phyloP scores from a whole-genome alignment of 75 land plant species.

The Adiantum capillusveneris region DNA sequence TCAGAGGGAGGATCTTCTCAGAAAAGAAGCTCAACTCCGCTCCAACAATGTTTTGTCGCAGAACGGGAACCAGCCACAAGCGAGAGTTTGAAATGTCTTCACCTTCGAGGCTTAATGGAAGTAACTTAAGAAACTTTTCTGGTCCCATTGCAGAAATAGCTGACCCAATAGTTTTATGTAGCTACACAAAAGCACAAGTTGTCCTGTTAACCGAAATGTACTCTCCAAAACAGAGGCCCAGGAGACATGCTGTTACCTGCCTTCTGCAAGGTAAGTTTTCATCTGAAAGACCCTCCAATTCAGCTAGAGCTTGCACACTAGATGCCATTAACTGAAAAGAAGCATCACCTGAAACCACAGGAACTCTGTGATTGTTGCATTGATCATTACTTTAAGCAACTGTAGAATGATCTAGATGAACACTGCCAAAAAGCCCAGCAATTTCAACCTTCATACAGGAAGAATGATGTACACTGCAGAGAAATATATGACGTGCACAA shows the following conservation, averaged over 20 bases:
- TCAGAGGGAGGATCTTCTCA: constrained; percentile 38
- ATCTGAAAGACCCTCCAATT: constrained; percentile 66
- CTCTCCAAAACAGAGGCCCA: no score
- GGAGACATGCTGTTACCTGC: no score
- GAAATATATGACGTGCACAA: no score
- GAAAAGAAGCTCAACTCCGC: constrained; percentile 55
- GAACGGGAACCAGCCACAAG: constrained; percentile 80
- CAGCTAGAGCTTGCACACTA: constrained; percentile 48
- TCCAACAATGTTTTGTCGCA: constrained; percentile 81
- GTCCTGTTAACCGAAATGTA: no score
- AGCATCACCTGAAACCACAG: constrained; percentile 48
- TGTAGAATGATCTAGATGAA: no score
- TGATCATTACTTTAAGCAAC: no score
- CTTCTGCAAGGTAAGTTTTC: constrained; percentile 70
- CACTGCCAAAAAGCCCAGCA: no score
- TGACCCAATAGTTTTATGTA: constrained; percentile 79
- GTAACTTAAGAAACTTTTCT: constrained; percentile 46
- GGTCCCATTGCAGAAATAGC: constrained; percentile 96
- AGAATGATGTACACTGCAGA: no score
- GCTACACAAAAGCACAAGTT: no score
- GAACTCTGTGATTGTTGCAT: no score
- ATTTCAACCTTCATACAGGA: no score
- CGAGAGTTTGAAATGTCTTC: constrained; percentile 45
- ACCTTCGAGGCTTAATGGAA: constrained; percentile 66
- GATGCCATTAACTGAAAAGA: constrained; percentile 51